phyloP scores from a whole-genome alignment of 768 basidiomycete species.

The Mycena sanguinolenta region DNA sequence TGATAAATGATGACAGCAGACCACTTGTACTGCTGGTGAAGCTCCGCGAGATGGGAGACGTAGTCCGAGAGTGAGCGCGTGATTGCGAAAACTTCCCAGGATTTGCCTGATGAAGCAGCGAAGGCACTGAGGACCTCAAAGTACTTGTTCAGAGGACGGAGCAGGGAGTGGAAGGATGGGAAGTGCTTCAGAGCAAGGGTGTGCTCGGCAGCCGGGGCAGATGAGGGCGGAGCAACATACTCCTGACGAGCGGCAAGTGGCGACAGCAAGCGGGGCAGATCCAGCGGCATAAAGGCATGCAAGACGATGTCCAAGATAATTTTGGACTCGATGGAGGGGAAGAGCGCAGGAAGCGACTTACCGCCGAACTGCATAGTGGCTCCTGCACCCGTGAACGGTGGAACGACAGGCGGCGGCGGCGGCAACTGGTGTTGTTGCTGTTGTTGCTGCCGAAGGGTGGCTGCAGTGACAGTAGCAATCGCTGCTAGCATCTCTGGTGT shows the following conservation, averaged over 20 bases:
- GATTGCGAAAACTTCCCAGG: slow-evolving; percentile 17
- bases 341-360: background rate
- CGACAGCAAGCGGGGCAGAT: slow-evolving; percentile 1
- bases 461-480: background rate
- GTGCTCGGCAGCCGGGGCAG: slow-evolving; percentile 15
- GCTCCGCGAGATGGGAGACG: slow-evolving; percentile 26
- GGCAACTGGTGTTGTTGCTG: background rate
- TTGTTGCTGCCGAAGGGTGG: background rate
- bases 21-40: slow-evolving; percentile 35
- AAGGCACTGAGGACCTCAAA: slow-evolving; percentile 22
- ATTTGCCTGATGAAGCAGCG: slow-evolving; percentile 18
- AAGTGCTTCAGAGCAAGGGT: slow-evolving; percentile 18
- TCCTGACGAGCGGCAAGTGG: slow-evolving; percentile 19
- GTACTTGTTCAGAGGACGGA: slow-evolving; percentile 15
- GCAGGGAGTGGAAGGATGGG: slow-evolving; percentile 20
- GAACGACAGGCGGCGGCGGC: background rate
- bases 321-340: slow-evolving; percentile 18
- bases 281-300: slow-evolving; percentile 24
- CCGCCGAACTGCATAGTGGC: background rate
- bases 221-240: slow-evolving; percentile 3
- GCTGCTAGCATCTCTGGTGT: background rate
- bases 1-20: slow-evolving; percentile 34
- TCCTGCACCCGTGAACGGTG: background rate
- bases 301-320: slow-evolving; percentile 22
- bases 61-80: slow-evolving; percentile 9